phyloP scores from a whole-genome alignment of 805 yeast species.

The Yueomyces sinensis region DNA sequence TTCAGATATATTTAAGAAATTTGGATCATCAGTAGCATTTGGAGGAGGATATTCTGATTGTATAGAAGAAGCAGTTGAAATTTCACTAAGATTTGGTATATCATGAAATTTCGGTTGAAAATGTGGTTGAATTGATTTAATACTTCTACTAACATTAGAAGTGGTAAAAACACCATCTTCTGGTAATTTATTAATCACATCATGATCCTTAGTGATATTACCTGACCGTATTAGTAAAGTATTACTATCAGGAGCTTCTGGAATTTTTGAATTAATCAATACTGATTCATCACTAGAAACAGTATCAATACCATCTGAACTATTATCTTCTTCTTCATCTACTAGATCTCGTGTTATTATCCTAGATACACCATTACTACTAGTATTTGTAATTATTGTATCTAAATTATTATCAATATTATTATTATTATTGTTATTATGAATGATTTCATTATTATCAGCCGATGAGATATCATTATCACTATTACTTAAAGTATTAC shows the following conservation, averaged over 20 bases:
- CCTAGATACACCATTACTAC: neutral
- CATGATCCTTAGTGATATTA: neutral
- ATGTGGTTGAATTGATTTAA: neutral
- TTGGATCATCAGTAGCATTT: neutral
- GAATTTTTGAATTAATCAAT: neutral
- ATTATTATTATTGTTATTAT: neutral
- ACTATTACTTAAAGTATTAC: neutral
- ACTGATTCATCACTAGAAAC: neutral
- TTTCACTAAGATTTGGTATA: neutral
- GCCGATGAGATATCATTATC: neutral
- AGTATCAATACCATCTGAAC: neutral
- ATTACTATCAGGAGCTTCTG: neutral
- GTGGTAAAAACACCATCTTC: neutral
- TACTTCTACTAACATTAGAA: neutral
- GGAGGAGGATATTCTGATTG: neutral
- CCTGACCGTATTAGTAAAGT: neutral
- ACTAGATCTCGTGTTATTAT: neutral
- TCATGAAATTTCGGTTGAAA: neutral
- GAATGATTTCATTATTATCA: too few species aligned
- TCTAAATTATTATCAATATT: neutral
- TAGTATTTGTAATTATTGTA: neutral
- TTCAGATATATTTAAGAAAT: constrained; percentile 47
- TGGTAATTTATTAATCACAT: neutral
- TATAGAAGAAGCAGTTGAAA: neutral
- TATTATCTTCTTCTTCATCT: neutral